Evolutionary conservation across 768 basidiomycete species (phyloP).

Genomic region (Mycena alexandri): DNA sequence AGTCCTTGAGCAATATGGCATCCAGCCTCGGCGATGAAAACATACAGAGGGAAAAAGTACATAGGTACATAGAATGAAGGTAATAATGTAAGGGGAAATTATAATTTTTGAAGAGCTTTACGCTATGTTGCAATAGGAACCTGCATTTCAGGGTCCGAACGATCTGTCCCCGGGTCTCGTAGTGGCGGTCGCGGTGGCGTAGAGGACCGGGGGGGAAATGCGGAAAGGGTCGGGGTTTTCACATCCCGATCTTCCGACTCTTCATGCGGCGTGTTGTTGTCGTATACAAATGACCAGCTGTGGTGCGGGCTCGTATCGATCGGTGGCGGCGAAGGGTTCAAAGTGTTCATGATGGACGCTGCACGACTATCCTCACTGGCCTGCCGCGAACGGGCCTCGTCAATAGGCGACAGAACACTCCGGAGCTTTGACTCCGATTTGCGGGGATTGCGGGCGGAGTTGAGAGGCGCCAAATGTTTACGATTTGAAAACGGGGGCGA

Average conservation of each 20-base stretch:
- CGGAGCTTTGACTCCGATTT: conserved; percentile 79
- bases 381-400: conserved; percentile 64
- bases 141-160: conserved; percentile 44
- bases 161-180: conserved; percentile 39
- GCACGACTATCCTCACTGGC: conserved; percentile 41
- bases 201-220: conserved; percentile 42
- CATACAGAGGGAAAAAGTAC: conserved; percentile 39
- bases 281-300: conserved; percentile 41
- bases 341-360: conserved; percentile 36
- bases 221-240: conserved; percentile 61
- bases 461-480: conserved; percentile 64
- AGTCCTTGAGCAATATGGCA: conserved; percentile 74
- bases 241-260: conserved; percentile 49
- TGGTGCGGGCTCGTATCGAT: conserved; percentile 37
- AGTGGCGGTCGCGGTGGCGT: conserved; percentile 44
- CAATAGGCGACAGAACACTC: conserved; percentile 78
- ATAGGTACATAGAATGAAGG: conserved; percentile 25
- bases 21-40: conserved; percentile 52
- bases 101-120: conserved; percentile 18
- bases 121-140: conserved; percentile 36
- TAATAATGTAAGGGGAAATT: conserved; percentile 32
- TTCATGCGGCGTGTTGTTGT: conserved; percentile 33
- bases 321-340: conserved; percentile 43
- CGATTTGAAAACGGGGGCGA: conserved; percentile 63
- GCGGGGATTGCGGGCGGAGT: conserved; percentile 50